Base-by-base conservation (phyloP, 495 filamentous ascomycete genomes). In the Aspergillus cavernicola region DNA sequence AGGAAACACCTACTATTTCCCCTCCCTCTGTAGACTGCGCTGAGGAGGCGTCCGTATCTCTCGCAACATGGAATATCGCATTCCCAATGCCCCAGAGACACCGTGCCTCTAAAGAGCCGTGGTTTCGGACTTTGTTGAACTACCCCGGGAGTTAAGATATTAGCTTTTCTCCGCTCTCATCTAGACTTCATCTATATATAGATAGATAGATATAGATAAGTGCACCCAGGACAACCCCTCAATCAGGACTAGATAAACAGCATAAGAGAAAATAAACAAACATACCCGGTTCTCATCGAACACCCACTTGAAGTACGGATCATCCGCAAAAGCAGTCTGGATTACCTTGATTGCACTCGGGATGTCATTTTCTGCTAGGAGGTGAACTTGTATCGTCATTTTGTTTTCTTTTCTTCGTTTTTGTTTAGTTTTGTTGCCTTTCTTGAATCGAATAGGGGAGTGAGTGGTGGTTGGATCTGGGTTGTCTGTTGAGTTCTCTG, bases 231-330 rank as follows among this genome's bases (percentile, higher is more conserved):
- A n/a, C n/a, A n/a, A n/a, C n/a, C n/a, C n/a, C n/a, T n/a, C n/a
- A n/a, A n/a, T n/a, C n/a, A n/a, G n/a, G n/a, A n/a, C n/a, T n/a
- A n/a, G n/a, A n/a, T n/a, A n/a, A n/a, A n/a, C n/a, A n/a, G n/a
- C n/a, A n/a, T n/a, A n/a, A n/a, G n/a, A n/a, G n/a, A n/a, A n/a
- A n/a, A n/a, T n/a, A 28, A 45, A 23, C 26, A n/a, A 13, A 35
- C 66, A 50, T 69, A 78, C 81, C 66, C 81, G 79, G 57, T 66
- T 65, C 55, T 72, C 71, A 49, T 74, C 58, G 60, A 80, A 85
- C 3, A 81, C 72, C 84, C 84, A 87, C 13, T 74, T 62, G 62
- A 81, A 84, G 60, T 85, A 86, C 4, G 84, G 84, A 57, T 87
- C 85, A n/a, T 84, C 74, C 2, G 73, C 72, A 61, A 88, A 87